A percentile compares a stretch with the other conserved stretches of the same genome.
Evolutionary conservation across 2,329 filamentous ascomycete species (phyloP).

Genomic region (Lachnellula willkommii): DNA sequence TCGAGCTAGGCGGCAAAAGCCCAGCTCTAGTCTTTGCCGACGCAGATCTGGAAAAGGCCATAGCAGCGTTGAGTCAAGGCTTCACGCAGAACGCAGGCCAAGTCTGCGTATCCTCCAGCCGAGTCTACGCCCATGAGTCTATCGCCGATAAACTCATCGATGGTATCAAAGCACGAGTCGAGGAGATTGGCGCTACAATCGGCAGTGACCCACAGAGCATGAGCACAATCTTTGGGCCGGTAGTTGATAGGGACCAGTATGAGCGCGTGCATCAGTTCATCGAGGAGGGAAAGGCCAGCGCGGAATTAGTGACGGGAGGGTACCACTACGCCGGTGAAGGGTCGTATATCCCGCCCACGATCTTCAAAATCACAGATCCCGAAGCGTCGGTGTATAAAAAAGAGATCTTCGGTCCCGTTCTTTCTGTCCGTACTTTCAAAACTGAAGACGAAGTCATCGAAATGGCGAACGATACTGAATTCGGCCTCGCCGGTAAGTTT

Average conservation of each 20-base stretch:
- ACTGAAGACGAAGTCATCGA: slow-evolving; percentile 53
- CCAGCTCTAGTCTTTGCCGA: slow-evolving; percentile 40
- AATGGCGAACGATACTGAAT: slow-evolving; percentile 60
- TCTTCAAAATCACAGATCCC: slow-evolving; percentile 33
- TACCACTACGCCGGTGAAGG: slow-evolving; percentile 45
- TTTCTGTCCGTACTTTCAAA: slow-evolving; percentile 49
- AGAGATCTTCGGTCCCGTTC: slow-evolving; percentile 58
- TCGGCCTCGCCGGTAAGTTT: slow-evolving; percentile 55
- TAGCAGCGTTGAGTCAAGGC: slow-evolving; percentile 29
- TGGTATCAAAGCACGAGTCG: slow-evolving; percentile 61
- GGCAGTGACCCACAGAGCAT: too few relatives aligned
- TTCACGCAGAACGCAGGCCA: slow-evolving; percentile 67
- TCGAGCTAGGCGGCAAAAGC: slow-evolving; percentile 41
- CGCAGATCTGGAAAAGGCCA: slow-evolving; percentile 34
- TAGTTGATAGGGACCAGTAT: slow-evolving; percentile 3
- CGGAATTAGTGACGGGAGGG: neutral
- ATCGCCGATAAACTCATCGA: slow-evolving; percentile 56
- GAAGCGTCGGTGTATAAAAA: slow-evolving; percentile 46
- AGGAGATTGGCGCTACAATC: slow-evolving; percentile 37
- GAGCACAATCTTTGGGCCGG: slow-evolving; percentile 16
- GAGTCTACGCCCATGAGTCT: slow-evolving; percentile 59
- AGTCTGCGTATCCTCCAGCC: slow-evolving; percentile 67
- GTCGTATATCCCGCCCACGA: slow-evolving; percentile 45
- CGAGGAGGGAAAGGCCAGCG: slow-evolving; percentile 2
- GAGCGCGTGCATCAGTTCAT: slow-evolving; percentile 4